phyloP scores from a whole-genome alignment of 1,139 yeast genomes.

The Lodderomyces pseudojiufengensis region DNA sequence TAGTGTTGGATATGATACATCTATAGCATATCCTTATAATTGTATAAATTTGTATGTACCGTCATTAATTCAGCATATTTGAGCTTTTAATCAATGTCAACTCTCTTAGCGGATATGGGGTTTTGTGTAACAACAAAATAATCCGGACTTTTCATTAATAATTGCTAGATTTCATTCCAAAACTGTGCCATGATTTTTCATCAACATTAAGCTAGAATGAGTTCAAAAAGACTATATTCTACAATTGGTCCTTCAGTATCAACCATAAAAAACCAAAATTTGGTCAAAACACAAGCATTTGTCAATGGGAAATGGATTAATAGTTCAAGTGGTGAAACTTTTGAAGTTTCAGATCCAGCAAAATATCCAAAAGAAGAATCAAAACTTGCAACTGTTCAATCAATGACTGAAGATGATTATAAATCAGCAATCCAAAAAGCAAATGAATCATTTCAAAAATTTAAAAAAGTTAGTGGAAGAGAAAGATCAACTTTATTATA shows the following conservation, averaged over 20 bases:
- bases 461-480: constrained; percentile 37
- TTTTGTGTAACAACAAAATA: too few relatives aligned
- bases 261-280: constrained; percentile 27
- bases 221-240: constrained; percentile 11
- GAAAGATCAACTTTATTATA: constrained; percentile 36
- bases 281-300: constrained; percentile 37
- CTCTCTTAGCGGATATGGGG: too few relatives aligned
- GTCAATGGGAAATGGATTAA: constrained; percentile 45
- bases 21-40: too few relatives aligned
- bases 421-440: constrained; percentile 39
- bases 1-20: too few relatives aligned
- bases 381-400: constrained; percentile 35
- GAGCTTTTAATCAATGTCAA: too few relatives aligned
- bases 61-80: too few relatives aligned
- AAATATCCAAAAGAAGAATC: constrained; percentile 24
- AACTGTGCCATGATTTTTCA: too few relatives aligned
- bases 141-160: too few relatives aligned
- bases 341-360: constrained; percentile 48
- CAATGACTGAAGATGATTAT: constrained; percentile 34
- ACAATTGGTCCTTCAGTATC: constrained; percentile 15
- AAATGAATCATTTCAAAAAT: constrained; percentile 30
- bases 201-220: neutral
- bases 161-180: too few relatives aligned
- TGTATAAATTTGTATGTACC: too few relatives aligned
- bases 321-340: constrained; percentile 23